phyloP scores from a whole-genome alignment of 208 protist species.

The Trypanosomatidae sp. region DNA sequence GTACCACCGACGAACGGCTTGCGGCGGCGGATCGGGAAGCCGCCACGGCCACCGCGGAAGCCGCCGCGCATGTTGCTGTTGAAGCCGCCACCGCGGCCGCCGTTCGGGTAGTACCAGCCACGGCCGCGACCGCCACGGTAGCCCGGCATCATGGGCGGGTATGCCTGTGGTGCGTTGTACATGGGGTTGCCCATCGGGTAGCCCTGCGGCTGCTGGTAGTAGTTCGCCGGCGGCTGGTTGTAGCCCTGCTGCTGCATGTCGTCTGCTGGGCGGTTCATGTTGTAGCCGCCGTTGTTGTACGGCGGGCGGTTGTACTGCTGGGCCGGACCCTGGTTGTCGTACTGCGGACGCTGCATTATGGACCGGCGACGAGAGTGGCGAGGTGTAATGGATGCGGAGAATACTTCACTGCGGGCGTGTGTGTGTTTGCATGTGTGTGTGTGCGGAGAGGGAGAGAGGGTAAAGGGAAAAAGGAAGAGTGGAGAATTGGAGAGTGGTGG shows the following conservation, averaged over 20 bases:
- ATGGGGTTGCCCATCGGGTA: constrained; percentile 38
- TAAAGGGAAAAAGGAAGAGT: neutral
- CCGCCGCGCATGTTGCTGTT: constrained; percentile 33
- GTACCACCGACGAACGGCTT: constrained; percentile 83
- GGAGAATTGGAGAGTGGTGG: neutral
- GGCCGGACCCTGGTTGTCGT: constrained; percentile 17
- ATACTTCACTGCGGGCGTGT: no score
- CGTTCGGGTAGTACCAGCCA: constrained; percentile 28
- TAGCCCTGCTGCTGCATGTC: constrained; percentile 32
- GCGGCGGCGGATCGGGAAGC: constrained; percentile 46
- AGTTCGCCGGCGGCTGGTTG: constrained; percentile 18
- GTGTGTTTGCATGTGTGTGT: no score
- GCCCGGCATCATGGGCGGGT: constrained; percentile 24
- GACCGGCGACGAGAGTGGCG: no score
- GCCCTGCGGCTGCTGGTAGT: constrained; percentile 30
- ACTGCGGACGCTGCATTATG: constrained; percentile 26
- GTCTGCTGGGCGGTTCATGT: constrained; percentile 23
- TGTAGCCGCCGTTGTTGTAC: constrained; percentile 31
- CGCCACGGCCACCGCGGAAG: constrained; percentile 51
- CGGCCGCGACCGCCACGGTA: constrained; percentile 22
- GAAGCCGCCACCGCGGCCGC: constrained; percentile 34
- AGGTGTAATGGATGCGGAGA: no score
- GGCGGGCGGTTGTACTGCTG: constrained; percentile 31
- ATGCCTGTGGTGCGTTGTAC: constrained; percentile 26
- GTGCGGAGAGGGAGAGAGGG: no score